Percentiles rank a stretch among this genome's conserved stretches.
Conservation (phyloP, 129 eudicot species). For the Flaveria bidentis region DNA sequence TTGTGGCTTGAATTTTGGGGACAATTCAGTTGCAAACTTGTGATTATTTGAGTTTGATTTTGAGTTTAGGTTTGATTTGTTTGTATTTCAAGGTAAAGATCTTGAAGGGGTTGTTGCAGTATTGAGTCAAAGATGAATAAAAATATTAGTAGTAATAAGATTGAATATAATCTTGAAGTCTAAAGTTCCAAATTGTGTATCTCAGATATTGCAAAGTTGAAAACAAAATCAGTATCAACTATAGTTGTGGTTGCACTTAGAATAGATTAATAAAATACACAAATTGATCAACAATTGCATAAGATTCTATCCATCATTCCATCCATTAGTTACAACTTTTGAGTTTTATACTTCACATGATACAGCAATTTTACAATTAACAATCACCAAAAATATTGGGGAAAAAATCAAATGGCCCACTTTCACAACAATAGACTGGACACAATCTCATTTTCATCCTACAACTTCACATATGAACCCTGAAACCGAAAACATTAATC, state of each 20-base stretch:
- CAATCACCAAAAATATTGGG: not conserved
- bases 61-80: too few species aligned
- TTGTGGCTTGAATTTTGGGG: too few species aligned
- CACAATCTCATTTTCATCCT: constrained; percentile 11
- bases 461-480: constrained; percentile 10
- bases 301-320: not conserved
- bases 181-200: not conserved
- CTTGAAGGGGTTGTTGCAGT: too few species aligned
- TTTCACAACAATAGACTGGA: not conserved
- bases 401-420: not conserved
- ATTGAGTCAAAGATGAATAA: not conserved
- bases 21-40: too few species aligned
- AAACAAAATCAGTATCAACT: not conserved
- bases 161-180: too few species aligned
- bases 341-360: constrained; percentile 8
- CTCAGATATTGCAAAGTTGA: not conserved
- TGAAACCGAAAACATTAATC: constrained; percentile 11
- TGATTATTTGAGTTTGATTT: too few species aligned
- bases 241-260: not conserved
- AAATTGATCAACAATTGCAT: constrained; percentile 10
- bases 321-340: constrained; percentile 11
- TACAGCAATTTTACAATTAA: constrained; percentile 3
- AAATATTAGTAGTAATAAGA: not conserved
- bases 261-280: not conserved
- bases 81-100: too few species aligned